phyloP scores from a whole-genome alignment of 192 early-diverging fungal species.

The Dissophora globulifera region DNA sequence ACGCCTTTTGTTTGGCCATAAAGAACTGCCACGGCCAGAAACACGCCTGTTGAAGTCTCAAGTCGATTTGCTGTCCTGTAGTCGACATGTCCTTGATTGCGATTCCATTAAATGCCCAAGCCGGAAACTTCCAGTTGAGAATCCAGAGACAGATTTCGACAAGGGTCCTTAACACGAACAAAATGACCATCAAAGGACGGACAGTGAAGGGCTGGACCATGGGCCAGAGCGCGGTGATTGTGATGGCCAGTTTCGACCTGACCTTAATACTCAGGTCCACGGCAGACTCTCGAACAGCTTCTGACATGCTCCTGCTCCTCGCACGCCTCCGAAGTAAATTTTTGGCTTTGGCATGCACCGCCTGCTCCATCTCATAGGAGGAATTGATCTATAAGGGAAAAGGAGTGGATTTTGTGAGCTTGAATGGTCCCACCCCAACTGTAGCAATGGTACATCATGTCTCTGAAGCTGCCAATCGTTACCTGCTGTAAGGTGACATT shows the following conservation, averaged over 20 bases:
- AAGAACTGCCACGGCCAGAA: conserved; percentile 92
- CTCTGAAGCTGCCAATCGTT: conserved; percentile 1
- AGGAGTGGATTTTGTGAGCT: background rate
- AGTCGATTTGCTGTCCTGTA: conserved; percentile 86
- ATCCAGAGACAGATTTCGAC: conserved; percentile 67
- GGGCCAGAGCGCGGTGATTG: conserved; percentile 28
- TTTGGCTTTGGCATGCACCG: conserved; percentile 48
- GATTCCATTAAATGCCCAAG: conserved; percentile 68
- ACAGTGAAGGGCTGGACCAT: conserved; percentile 56
- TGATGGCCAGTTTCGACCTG: conserved; percentile 31
- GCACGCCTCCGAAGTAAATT: conserved; percentile 40
- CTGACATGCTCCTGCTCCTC: conserved; percentile 53
- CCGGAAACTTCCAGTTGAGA: conserved; percentile 69
- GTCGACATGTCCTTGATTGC: conserved; percentile 79
- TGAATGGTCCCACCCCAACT: background rate
- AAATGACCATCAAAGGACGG: conserved; percentile 46
- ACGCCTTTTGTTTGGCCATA: conserved; percentile 65
- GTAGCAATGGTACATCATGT: too few species aligned
- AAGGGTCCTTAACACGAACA: conserved; percentile 62
- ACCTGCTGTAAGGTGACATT: conserved; percentile 67
- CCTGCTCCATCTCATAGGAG: conserved; percentile 66
- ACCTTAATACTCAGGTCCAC: conserved; percentile 51
- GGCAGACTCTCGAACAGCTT: conserved; percentile 52
- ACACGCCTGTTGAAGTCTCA: conserved; percentile 84
- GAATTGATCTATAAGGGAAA: conserved; percentile 66